Conservation (phyloP, 2,329 filamentous ascomycete genomes). For the Keithomyces neogunnii region DNA sequence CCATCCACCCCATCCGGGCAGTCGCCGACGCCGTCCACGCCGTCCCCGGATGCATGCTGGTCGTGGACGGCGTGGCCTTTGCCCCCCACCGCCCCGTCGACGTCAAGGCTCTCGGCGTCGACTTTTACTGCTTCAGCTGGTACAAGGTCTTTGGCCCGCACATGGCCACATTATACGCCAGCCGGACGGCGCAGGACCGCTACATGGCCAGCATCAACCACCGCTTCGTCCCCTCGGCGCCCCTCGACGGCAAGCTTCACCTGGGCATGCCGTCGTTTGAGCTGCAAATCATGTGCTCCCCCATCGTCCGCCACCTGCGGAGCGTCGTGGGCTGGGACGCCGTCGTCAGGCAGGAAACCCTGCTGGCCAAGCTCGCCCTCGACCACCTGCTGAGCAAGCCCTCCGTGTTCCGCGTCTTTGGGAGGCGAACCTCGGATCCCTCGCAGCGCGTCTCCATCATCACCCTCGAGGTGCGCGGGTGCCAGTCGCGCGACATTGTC, state of each 20-base stretch:
- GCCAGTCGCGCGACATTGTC: conserved; percentile 48
- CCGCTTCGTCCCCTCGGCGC: conserved; percentile 55
- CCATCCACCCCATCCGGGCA: conserved; percentile 48
- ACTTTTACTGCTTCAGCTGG: conserved; percentile 75
- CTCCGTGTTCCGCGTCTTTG: conserved; percentile 47
- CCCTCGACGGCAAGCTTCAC: conserved; percentile 58
- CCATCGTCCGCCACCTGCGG: conserved; percentile 53
- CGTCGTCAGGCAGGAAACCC: conserved; percentile 51
- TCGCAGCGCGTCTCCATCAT: conserved; percentile 53
- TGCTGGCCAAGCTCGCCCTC: conserved; percentile 50
- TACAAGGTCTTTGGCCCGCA: conserved; percentile 80
- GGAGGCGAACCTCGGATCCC: conserved; percentile 40
- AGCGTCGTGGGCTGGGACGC: conserved; percentile 34
- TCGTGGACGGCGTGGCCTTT: conserved; percentile 69
- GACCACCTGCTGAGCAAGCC: conserved; percentile 44
- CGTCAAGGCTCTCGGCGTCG: conserved; percentile 58
- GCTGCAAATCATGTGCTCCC: conserved; percentile 51
- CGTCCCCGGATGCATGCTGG: conserved; percentile 45
- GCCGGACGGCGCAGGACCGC: conserved; percentile 41
- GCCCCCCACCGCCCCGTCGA: conserved; percentile 66
- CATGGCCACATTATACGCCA: conserved; percentile 61
- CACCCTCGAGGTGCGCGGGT: conserved; percentile 54
- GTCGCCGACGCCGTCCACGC: conserved; percentile 43
- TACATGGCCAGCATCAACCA: conserved; percentile 49
- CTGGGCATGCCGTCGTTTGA: conserved; percentile 66